Base-by-base conservation (phyloP, 345 rosid species). In the Murraya paniculata region DNA sequence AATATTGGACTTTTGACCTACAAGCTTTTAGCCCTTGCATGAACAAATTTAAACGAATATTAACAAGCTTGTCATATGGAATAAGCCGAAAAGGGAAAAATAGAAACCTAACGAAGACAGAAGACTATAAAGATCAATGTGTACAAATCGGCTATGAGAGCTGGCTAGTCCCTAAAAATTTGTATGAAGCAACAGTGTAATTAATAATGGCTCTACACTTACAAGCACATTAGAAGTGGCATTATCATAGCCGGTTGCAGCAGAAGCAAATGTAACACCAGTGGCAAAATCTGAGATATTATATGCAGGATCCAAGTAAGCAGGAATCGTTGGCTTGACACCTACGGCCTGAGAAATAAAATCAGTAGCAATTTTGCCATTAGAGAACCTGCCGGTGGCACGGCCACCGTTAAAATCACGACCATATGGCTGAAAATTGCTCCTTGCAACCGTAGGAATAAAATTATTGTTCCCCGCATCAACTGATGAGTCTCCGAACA, bases 351-450 rank as follows among this genome's bases (percentile, higher is more conserved):
- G 72, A 4, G 92, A 84, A 58, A 89, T 85, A 64, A 81, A 89
- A 24, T 89, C 93, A 0, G 91, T 81, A 1, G 93, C 84, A 58
- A 89, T 85, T 50, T 77, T 77, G 22, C 93, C 93, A n/a, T 89
- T 88, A 70, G 82, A 86, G 78, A 89, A 89, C 74, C 93, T 71
- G 2, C 93, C 93, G 0, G 93, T 89, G 2, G 91, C 84, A 14
- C 22, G 73, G n/a, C 91, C 84, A 2, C 87, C 91, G 13, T 45
- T 41, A 60, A 89, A 88, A 69, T 89, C 92, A 8, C 92, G 87
- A 7, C 92, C 92, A 57, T 89, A 89, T 0, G 92, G 92, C 84
- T 82, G 82, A 66, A 89, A 89, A 82, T 89, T 89, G 84, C 92
- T 89, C 79, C 86, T 83, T 0, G 86, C 84, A n/a, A 89, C n/a